Evolutionary conservation across 805 yeast genomes (phyloP).

Genomic region (Sungouiozyma ichnusensis): DNA sequence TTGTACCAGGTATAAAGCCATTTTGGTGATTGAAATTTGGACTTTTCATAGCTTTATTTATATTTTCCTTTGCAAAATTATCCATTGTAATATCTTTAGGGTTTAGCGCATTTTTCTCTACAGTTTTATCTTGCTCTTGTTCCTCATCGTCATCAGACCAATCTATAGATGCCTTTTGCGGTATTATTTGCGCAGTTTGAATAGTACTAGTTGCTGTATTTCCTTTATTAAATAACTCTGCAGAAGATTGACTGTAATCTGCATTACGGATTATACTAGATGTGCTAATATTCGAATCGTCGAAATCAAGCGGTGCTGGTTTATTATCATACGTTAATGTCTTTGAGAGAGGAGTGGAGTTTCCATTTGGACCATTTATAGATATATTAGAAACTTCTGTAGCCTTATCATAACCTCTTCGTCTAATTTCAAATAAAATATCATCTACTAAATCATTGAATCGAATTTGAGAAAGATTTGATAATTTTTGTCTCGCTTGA

Average conservation of each 20-base stretch:
- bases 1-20: neutral
- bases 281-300: neutral
- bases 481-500: constrained; percentile 86
- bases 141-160: constrained; percentile 79
- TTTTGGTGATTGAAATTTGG: neutral
- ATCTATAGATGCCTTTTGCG: constrained; percentile 71
- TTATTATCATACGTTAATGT: neutral
- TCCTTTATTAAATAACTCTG: constrained; percentile 3
- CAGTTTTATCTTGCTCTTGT: constrained; percentile 4
- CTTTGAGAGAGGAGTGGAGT: neutral
- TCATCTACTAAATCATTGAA: constrained; percentile 88
- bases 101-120: neutral
- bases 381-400: neutral
- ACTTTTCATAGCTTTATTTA: neutral
- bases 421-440: constrained; percentile 74
- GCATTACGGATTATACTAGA: neutral
- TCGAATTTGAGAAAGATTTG: constrained; percentile 69
- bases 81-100: neutral
- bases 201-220: constrained; percentile 30
- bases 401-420: constrained; percentile 41
- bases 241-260: neutral
- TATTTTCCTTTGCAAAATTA: neutral
- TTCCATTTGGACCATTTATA: neutral
- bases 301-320: neutral
- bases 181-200: constrained; percentile 62